Evolutionary conservation across 352 stramenopile species (phyloP).

Genomic region (Pythium biforme): DNA sequence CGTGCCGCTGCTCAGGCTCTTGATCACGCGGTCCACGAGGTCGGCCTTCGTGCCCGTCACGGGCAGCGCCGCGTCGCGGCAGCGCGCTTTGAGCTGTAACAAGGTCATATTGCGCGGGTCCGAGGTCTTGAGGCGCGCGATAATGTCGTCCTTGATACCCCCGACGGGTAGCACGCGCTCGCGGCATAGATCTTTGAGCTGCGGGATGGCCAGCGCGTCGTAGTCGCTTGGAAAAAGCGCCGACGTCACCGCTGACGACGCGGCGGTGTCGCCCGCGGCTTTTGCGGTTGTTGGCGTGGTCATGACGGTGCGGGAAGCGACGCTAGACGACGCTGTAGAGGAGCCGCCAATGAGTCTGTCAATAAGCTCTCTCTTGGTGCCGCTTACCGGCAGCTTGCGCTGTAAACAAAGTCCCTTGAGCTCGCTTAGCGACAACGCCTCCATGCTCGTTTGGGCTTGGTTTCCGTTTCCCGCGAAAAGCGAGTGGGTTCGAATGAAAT

Average conservation of each 20-base stretch:
- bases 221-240: conserved; percentile 20
- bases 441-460: not conserved
- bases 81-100: conserved; percentile 19
- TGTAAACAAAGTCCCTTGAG: conserved; percentile 18
- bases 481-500: not conserved
- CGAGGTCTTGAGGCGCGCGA: conserved; percentile 17
- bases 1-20: conserved; percentile 15
- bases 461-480: not conserved
- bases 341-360: conserved; percentile 8
- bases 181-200: conserved; percentile 24
- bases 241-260: not conserved
- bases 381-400: conserved; percentile 16
- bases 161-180: conserved; percentile 19
- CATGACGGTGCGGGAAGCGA: not conserved
- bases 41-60: conserved; percentile 22
- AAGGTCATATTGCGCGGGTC: conserved; percentile 22
- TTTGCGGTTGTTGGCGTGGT: not conserved
- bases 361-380: conserved; percentile 15
- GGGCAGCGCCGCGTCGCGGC: conserved; percentile 17
- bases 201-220: conserved; percentile 11
- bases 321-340: not conserved
- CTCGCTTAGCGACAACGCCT: conserved; percentile 19
- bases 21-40: conserved; percentile 19
- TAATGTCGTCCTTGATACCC: conserved; percentile 27
- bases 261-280: not conserved